These are phyloP conservation scores for Diaporthe amygdali DNA, from an alignment of 2,329 filamentous ascomycete genomes.

Conservation along the genomic window DNA sequence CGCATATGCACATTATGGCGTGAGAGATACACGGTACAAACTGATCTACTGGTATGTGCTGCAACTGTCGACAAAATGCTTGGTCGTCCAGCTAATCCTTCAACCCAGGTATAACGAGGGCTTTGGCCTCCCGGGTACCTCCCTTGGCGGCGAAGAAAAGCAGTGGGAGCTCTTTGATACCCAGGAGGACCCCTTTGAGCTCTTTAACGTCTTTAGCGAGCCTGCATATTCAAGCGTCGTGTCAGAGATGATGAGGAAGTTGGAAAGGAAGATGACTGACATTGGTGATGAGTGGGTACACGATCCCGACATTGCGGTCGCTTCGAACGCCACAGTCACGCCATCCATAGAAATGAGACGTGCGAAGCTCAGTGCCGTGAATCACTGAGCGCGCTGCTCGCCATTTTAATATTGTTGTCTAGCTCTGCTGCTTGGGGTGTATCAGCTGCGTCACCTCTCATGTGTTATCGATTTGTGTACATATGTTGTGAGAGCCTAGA, in stretches of 20 bases:
- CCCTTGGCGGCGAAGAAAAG: slow-evolving; percentile 38
- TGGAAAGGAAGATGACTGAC: slow-evolving; percentile 56
- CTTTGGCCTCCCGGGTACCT: background rate
- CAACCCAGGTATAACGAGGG: background rate
- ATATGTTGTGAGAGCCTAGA: too few species aligned
- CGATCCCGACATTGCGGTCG: background rate
- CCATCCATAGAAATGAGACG: background rate
- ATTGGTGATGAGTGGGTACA: slow-evolving; percentile 53
- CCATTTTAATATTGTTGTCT: background rate
- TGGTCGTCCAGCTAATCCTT: slow-evolving; percentile 40
- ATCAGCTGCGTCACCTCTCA: background rate
- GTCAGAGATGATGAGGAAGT: slow-evolving; percentile 42
- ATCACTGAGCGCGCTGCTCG: background rate
- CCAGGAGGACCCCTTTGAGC: slow-evolving; percentile 51
- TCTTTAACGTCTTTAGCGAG: slow-evolving; percentile 52
- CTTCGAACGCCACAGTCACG: background rate
- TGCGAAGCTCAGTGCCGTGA: background rate
- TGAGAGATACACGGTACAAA: slow-evolving; percentile 57
- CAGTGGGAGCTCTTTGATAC: slow-evolving; percentile 63
- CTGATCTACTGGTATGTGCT: slow-evolving; percentile 63
- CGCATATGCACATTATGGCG: slow-evolving; percentile 57
- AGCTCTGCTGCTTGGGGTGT: background rate
- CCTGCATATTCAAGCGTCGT: slow-evolving; percentile 42
- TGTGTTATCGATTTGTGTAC: background rate
- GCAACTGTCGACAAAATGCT: slow-evolving; percentile 48